These are phyloP conservation scores for Fusarium xylarioides DNA, from an alignment of 2,329 filamentous ascomycete species.

Conservation along the genomic window DNA sequence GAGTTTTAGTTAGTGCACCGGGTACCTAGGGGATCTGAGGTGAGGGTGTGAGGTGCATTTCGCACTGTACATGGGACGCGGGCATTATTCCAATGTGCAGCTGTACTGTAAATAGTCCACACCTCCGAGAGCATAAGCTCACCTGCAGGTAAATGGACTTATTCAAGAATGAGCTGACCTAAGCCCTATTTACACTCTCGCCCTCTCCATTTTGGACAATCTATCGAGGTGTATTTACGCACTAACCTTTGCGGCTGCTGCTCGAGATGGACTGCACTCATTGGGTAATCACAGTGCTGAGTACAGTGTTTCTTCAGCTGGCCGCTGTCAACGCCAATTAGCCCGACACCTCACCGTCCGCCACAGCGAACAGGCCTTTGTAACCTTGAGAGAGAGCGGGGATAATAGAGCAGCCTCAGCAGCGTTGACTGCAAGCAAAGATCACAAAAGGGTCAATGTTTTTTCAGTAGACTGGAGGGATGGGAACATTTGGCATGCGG, in stretches of 20 bases:
- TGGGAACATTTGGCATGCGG: constrained; percentile 3
- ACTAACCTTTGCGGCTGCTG: not conserved
- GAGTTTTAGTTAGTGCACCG: constrained; percentile 30
- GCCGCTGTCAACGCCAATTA: not conserved
- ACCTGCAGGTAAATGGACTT: constrained; percentile 17
- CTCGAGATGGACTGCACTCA: not conserved
- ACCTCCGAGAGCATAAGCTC: constrained; percentile 31
- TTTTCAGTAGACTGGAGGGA: constrained; percentile 15
- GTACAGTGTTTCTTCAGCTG: constrained; percentile 24
- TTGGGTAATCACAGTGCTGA: constrained; percentile 8
- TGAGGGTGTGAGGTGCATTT: not conserved
- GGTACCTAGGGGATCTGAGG: constrained; percentile 12
- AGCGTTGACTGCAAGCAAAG: constrained; percentile 6
- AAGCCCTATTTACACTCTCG: not conserved
- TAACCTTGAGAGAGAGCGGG: constrained; percentile 20
- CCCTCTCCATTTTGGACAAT: not conserved
- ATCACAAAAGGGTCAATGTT: constrained; percentile 18
- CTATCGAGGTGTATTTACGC: not conserved
- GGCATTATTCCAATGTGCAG: not conserved
- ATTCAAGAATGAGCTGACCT: constrained; percentile 23
- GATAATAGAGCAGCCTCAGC: constrained; percentile 8
- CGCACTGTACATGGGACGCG: constrained; percentile 16
- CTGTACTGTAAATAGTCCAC: constrained; percentile 23
- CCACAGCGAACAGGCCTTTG: constrained; percentile 21
- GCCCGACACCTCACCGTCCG: constrained; percentile 10